Evolutionary conservation across 106 monocot genomes (phyloP), one percentile per base, ranked within the genome.

Genomic region (Apostasia ramifera): DNA sequence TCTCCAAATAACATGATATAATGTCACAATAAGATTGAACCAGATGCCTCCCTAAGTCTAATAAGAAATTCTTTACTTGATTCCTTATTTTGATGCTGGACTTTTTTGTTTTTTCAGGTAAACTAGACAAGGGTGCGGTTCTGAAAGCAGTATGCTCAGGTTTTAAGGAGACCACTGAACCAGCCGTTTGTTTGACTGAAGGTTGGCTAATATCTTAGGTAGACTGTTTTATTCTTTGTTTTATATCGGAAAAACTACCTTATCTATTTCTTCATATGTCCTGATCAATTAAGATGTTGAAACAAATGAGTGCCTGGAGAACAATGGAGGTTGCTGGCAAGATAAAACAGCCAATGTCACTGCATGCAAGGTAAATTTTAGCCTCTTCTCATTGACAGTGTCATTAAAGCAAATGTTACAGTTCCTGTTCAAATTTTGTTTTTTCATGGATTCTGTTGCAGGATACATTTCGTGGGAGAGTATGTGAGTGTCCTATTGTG

Each of bases 61-160:
- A 38, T 59, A 3, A 43, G 7, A 43, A 2, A 10, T 43, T 9
- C 40, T 11, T 37, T 43, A 11, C 42, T 39, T 39, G 60, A 37
- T 9, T 37, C 7, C 8, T 44, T 38, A 43, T 11, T 43, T 62
- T 43, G n/a, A 10, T 62, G 8, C 1, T 38, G 11, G 44, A 62
- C 4, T 4, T 0, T 52, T 8, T 46, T 39, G 15, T 42, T 5
- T 59, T 57, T 59, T 47, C 67, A 92, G 92, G 92, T 40, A 92
- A 92, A 69, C 70, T 92, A 70, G 92, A 83, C 57, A 92, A 88
- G 53, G 68, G 71, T 74, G 85, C 92, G 40, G 88, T 92, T 11
- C 88, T 92, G 49, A 92, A 92, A 81, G 91, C 87, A 14, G 82
- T 92, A 15, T 92, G 91, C 79, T 73, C 91, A 55, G 92, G 92